Evolutionary conservation across 768 basidiomycete species (phyloP), one percentile per base, ranked within the genome.

Genomic region (Tylopilus intermedius): DNA sequence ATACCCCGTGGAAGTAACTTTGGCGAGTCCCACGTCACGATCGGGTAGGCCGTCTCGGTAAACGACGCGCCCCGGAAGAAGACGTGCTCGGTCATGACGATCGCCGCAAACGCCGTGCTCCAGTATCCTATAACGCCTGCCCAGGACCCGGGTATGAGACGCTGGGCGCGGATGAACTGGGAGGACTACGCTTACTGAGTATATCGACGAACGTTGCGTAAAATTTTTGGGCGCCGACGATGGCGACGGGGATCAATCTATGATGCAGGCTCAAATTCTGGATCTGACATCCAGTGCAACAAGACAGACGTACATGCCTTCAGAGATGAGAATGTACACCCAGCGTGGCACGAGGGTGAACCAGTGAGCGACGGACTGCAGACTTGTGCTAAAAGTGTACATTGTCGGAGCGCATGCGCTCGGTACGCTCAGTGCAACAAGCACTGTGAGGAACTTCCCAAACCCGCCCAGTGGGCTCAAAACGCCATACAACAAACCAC

Each of bases 361-460:
- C 58, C 63, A 65, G 8, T 54, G 54, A 6, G 65, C 58, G 14
- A 75, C 55, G 9, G 73, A 62, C 75, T 76, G 75, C 49, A 76
- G 63, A 41, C 75, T 76, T 18, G 79, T 75, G 18, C 73, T 71
- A 59, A 76, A 78, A 11, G 76, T 76, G 62, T 84, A 84, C 71
- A 83, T 80, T 37, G 79, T 79, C 0, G 81, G 81, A 2, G 79
- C 79, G 37, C 78, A 76, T 45, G 81, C 81, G 54, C 76, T 78
- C 9, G 78, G 75, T 33, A 81, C 74, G 46, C 72, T 76, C 47
- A 84, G 67, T 22, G 81, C 79, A 42, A 82, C 68, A 22, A 84
- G 56, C 35, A 78, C 75, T 0, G 72, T 72, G 29, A 80, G 67
- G 65, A 79, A 74, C 58, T 73, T 72, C 45, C 76, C 76, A 46